Base-by-base conservation (phyloP, 2,329 filamentous ascomycete genomes). In the Trichoderma koningiopsis region DNA sequence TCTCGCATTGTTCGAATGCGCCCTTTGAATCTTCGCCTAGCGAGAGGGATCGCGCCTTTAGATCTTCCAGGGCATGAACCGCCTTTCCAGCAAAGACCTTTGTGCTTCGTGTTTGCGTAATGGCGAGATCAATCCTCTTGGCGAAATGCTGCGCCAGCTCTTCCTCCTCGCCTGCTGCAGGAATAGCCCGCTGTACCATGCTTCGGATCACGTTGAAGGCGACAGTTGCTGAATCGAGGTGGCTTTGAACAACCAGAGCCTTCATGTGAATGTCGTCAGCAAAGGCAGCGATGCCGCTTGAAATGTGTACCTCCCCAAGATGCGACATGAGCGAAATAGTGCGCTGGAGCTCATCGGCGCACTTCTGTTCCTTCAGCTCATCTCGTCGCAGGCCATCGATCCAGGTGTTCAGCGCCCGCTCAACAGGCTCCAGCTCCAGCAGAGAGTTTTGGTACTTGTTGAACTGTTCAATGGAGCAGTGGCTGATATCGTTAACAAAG, bases 401-500 rank as follows among this genome's bases (percentile, higher is more conserved):
- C 88, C 94, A 97, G 68, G 87, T 87, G 76, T 97, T 97, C 61
- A 98, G 81, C 0, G 92, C 92, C 69, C 94, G 88, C 81, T 99
- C 96, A 13, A 98, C 93, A 0, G 94, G 93, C 77, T 97, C 93
- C 62, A 98, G 84, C 79, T 98, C 96, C 74, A 93, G 92, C 69
- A 96, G 81, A 2, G 94, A 92, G 53, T 91, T 90, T 74, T 93
- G 91, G 73, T 93, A 96, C 72, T 85, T 89, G 57, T 87, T 86
- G 78, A 98, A 98, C 70, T 93, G 88, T 59, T 92, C 89, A 1
- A 92, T 84, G 2, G 91, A 90, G 79, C 93, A 96, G 73, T 89
- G 88, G 73, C 87, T 90, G 74, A 97, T 93, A 70, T 92, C 90
- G 70, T 89, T 91, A 77, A 92, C 89, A 74, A 97, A 96, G 47